Evolutionary conservation across 1,139 yeast genomes (phyloP).

Genomic region (Scheffersomyces cryptocercus): DNA sequence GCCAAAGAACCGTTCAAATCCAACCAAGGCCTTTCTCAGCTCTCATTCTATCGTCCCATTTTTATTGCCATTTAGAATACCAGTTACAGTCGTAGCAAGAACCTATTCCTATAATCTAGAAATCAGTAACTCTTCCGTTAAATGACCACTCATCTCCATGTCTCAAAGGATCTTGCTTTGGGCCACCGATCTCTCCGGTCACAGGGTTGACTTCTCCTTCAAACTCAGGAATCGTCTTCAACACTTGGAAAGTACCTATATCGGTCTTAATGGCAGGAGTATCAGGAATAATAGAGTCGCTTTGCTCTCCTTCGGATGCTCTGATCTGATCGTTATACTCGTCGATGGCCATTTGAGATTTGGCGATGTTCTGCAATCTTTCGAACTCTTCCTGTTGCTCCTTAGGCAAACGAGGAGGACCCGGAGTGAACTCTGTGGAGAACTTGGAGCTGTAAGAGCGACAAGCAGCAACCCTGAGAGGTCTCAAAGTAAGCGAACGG

Average conservation of each 20-base stretch:
- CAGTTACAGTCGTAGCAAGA: background rate
- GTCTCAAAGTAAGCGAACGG: too few species aligned
- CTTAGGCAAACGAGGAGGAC: constrained; percentile 83
- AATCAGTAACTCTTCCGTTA: constrained; percentile 95
- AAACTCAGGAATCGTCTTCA: constrained; percentile 87
- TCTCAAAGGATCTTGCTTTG: constrained; percentile 95
- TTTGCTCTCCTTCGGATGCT: constrained; percentile 19
- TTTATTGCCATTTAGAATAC: background rate
- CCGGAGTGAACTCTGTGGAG: constrained; percentile 45
- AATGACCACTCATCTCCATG: constrained; percentile 89
- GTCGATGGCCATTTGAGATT: constrained; percentile 76
- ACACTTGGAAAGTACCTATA: constrained; percentile 62
- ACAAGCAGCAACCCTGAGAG: too few species aligned
- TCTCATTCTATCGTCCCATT: too few species aligned
- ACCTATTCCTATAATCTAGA: constrained; percentile 34
- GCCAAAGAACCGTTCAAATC: too few species aligned
- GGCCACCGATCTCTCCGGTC: constrained; percentile 96
- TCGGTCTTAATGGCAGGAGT: constrained; percentile 37
- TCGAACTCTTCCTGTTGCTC: constrained; percentile 95
- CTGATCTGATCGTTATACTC: constrained; percentile 56
- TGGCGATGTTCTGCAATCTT: constrained; percentile 75
- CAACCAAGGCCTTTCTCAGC: too few species aligned
- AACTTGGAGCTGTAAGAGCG: constrained; percentile 24
- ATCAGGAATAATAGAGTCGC: constrained; percentile 20
- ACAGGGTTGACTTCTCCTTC: constrained; percentile 92